Percentiles rank a stretch among this genome's conserved stretches.
Conservation (phyloP, 2,329 filamentous ascomycete genomes). For the Colletotrichum costaricense region DNA sequence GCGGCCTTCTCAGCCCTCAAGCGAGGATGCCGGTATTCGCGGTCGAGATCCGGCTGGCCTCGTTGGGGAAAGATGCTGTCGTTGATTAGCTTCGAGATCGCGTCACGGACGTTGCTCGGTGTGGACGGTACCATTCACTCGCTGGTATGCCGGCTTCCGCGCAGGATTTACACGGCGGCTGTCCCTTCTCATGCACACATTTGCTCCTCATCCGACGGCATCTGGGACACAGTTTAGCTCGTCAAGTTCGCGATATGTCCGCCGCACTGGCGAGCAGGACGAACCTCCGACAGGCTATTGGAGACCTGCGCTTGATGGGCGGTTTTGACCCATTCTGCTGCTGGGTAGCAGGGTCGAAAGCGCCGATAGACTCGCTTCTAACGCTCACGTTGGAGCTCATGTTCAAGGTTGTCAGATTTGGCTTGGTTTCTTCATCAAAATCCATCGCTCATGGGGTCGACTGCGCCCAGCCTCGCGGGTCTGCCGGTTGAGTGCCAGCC, state of each 20-base stretch:
- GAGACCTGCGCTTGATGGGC: constrained; percentile 59
- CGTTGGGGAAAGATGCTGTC: constrained; percentile 62
- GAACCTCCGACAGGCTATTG: constrained; percentile 65
- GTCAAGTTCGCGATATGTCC: constrained; percentile 1
- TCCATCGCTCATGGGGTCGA: constrained; percentile 29
- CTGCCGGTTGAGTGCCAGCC: background rate
- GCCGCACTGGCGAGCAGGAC: constrained; percentile 34
- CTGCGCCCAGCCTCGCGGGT: background rate
- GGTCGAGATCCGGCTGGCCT: constrained; percentile 65
- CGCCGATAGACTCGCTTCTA: constrained; percentile 16
- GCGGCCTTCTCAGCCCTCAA: constrained; percentile 58
- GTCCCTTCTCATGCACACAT: constrained; percentile 61
- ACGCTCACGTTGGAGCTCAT: constrained; percentile 19
- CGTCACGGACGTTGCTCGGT: background rate
- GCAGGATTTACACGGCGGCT: constrained; percentile 64
- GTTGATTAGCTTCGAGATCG: constrained; percentile 14
- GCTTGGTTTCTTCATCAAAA: constrained; percentile 33
- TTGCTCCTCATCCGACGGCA: constrained; percentile 69
- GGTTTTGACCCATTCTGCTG: constrained; percentile 31
- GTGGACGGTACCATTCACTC: constrained; percentile 58
- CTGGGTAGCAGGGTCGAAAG: constrained; percentile 9
- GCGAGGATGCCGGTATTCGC: constrained; percentile 67
- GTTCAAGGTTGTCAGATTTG: constrained; percentile 22
- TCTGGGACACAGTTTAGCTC: constrained; percentile 45
- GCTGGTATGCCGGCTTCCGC: constrained; percentile 58